Conservation (phyloP, 2,329 filamentous ascomycete species). For the Verticillium klebahnii region DNA sequence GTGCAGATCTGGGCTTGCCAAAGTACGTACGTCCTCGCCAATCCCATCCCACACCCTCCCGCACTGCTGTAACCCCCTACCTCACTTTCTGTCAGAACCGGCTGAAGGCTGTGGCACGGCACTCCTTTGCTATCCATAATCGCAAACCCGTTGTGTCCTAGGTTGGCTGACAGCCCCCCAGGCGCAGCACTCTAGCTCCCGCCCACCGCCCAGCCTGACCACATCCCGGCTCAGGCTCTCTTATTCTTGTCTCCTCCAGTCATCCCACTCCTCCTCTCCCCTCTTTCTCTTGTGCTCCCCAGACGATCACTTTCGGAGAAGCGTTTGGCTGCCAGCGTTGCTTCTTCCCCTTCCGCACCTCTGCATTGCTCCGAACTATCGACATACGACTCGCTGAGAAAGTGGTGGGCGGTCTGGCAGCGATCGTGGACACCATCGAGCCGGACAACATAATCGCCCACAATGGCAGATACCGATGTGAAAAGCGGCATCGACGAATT, state of each 20-base stretch:
- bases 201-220: not conserved
- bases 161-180: not conserved
- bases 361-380: not conserved
- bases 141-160: not conserved
- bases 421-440: not conserved
- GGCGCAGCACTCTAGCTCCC: not conserved
- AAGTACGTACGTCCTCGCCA: not conserved
- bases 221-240: not conserved
- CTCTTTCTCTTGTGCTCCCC: not conserved
- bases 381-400: not conserved
- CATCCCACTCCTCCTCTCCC: not conserved
- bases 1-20: not conserved
- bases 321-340: not conserved
- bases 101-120: not conserved
- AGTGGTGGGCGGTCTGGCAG: not conserved
- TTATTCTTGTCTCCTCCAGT: not conserved
- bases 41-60: not conserved
- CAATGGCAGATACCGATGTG: not conserved
- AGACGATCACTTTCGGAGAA: not conserved
- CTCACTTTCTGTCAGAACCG: not conserved
- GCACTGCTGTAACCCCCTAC: not conserved
- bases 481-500: too few relatives aligned
- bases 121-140: not conserved
- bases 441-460: not conserved
- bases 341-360: not conserved